Base-by-base conservation (phyloP, 176 grass and related monocot species). In the Lolium perenne region DNA sequence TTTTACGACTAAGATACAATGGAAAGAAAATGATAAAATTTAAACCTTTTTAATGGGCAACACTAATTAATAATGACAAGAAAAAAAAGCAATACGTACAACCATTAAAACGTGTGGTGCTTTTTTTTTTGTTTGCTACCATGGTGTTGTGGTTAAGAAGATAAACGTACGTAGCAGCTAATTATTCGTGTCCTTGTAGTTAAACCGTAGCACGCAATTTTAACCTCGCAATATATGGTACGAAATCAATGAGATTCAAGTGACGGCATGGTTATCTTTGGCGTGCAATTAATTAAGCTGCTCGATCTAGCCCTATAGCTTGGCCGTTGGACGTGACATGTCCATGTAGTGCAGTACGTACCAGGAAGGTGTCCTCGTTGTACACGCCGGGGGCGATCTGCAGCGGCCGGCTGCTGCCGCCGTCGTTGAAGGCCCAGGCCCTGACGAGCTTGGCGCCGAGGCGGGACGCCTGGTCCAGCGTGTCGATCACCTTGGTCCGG, bases 381-480 rank as follows among this genome's bases (percentile, higher is more conserved):
- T 95, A 98, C 4, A 86, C 89, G 64, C 95, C 93, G n/a, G 93
- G 95, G 6, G 88, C 86, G 61, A 80, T 16, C 84, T 98, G 91
- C 86, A 98, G 71, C 23, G 93, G 86, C 15, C 74, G 74, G 80
- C 90, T 79, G 2, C 74, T 38, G 74, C 91, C 93, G 6, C 93
- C 95, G 82, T 95, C 93, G 84, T 88, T 83, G 80, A 98, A 98
- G 45, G 95, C 95, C 95, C 93, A 95, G 5, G 91, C 95, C 80
- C 95, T 83, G 46, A 93, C 63, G 18, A 95, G 23, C 40, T 63
- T 79, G 17, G 89, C 86, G 58, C 90, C 89, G 89, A 91, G 70
- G 55, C 80, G 22, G 26, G 91, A 83, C 16, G 93, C 95, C 84
- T 90, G 80, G 3, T 80, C 56, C 38, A 92, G 90, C 45, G 72